Conservation (phyloP, 768 basidiomycete species). For the Tylopilus plumbeoviolaceoides region DNA sequence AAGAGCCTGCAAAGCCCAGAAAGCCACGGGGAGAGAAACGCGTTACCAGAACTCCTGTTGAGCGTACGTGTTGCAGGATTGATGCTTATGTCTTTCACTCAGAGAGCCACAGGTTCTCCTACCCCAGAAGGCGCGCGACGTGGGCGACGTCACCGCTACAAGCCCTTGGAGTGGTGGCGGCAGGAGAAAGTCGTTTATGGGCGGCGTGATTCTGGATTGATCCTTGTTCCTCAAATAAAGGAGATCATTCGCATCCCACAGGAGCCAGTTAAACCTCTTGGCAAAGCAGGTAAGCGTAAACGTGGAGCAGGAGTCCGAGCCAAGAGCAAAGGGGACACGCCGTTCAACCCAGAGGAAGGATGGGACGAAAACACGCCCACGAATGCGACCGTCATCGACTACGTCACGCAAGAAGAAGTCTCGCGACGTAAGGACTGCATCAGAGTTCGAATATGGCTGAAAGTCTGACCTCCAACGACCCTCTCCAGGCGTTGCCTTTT, state of each 20-base stretch:
- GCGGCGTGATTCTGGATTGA: constrained; percentile 45
- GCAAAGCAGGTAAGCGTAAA: constrained; percentile 35
- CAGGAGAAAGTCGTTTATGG: constrained; percentile 86
- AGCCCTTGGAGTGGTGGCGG: constrained; percentile 91
- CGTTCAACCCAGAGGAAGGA: constrained; percentile 61
- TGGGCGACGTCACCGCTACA: constrained; percentile 61
- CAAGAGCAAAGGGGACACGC: constrained; percentile 35
- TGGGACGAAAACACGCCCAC: constrained; percentile 82
- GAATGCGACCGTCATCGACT: constrained; percentile 66
- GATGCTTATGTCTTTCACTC: not conserved
- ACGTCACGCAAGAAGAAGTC: constrained; percentile 53
- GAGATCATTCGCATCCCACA: constrained; percentile 58
- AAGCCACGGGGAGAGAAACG: constrained; percentile 25
- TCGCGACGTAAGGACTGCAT: constrained; percentile 58
- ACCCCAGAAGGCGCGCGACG: constrained; percentile 56
- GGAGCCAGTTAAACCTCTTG: constrained; percentile 46
- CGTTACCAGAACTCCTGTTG: constrained; percentile 11
- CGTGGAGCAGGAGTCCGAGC: constrained; percentile 28
- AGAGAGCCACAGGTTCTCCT: constrained; percentile 21
- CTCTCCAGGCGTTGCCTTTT: constrained; percentile 70
- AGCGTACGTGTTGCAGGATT: constrained; percentile 19
- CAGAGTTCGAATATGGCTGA: not conserved
- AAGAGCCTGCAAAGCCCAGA: constrained; percentile 26
- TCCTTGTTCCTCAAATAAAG: constrained; percentile 62
- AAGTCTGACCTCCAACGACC: constrained; percentile 2